phyloP scores from a whole-genome alignment of 2,329 filamentous ascomycete species.

The Cladosporium colombiae region DNA sequence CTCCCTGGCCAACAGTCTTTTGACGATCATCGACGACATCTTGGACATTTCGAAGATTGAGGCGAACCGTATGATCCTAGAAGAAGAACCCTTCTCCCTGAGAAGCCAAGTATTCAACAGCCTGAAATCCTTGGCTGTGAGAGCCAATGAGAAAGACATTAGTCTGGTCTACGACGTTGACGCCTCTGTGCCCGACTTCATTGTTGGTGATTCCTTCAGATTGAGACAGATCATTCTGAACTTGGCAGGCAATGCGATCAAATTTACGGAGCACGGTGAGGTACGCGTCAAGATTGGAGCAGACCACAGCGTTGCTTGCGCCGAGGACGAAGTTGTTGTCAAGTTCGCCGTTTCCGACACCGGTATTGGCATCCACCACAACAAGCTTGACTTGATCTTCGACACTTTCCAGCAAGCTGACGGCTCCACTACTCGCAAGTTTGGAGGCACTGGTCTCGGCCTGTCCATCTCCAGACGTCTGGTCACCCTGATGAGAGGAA shows the following conservation, averaged over 20 bases:
- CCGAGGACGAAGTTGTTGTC: conserved; percentile 80
- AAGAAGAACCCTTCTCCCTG: conserved; percentile 94
- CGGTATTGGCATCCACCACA: conserved; percentile 91
- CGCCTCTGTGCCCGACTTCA: conserved; percentile 89
- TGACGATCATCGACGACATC: conserved; percentile 91
- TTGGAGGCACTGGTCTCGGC: conserved; percentile 90
- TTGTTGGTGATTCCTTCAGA: conserved; percentile 95
- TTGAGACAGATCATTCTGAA: conserved; percentile 96
- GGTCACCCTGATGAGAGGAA: conserved; percentile 93
- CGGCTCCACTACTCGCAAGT: conserved; percentile 92
- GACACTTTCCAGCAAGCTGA: conserved; percentile 99
- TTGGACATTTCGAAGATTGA: conserved; percentile 76
- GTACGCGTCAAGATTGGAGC: conserved; percentile 90
- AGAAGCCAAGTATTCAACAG: conserved; percentile 96
- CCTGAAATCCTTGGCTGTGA: conserved; percentile 92
- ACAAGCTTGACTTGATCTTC: conserved; percentile 96
- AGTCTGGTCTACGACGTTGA: conserved; percentile 93
- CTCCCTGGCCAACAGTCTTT: conserved; percentile 89
- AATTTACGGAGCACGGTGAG: conserved; percentile 96
- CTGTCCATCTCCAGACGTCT: conserved; percentile 93
- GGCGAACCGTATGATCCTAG: conserved; percentile 96
- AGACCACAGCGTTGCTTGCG: conserved; percentile 65
- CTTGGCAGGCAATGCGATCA: conserved; percentile 96
- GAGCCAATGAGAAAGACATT: conserved; percentile 92
- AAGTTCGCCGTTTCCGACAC: conserved; percentile 96